Base-by-base conservation (phyloP, 768 basidiomycete genomes). In the Tulasnella sp. region DNA sequence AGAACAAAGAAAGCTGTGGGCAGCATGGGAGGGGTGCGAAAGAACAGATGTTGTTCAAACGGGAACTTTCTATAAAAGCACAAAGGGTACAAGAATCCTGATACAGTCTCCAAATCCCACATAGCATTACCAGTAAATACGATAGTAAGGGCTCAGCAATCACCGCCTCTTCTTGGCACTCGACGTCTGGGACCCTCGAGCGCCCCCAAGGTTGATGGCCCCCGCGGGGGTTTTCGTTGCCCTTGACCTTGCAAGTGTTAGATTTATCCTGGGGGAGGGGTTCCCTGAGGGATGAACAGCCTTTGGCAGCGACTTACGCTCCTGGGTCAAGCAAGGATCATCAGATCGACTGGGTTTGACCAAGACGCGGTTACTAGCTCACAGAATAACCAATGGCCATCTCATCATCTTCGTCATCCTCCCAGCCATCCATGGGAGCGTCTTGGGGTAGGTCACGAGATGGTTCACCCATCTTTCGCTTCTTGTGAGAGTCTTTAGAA, bases 381-480 rank as follows among this genome's bases (percentile, higher is more conserved):
- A 69, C 64, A 69, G 64, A 28, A 34, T 69, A 69, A 69, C 64
- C 64, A 69, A 69, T 69, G 64, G 64, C 64, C 64, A 69, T 69
- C 34, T 69, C 64, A 37, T 69, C 64, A 16, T 69, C 64, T 28
- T 69, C 64, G 12, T 69, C 64, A 16, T 69, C 64, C 34, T 69
- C 64, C 64, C 31, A 69, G 14, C 28, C 64, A 37, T 69, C 64
- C 64, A 69, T 28, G 16, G 64, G 31, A 18, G 18, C 64, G 11
- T 69, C 24, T 69, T 69, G 64, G 14, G 5, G 64, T 37, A 20
- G 14, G 28, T 18, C 24, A 69, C 12, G 24, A 28, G 64, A 14
- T 14, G 64, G 11, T 28, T 37, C 34, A 6, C 16, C 64, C 34
- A 69, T 11, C 31, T 69, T 69, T 69, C 64, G 64, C 18, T 69